Conservation (phyloP, 768 basidiomycete species). For the Hebeloma cylindrosporum region DNA sequence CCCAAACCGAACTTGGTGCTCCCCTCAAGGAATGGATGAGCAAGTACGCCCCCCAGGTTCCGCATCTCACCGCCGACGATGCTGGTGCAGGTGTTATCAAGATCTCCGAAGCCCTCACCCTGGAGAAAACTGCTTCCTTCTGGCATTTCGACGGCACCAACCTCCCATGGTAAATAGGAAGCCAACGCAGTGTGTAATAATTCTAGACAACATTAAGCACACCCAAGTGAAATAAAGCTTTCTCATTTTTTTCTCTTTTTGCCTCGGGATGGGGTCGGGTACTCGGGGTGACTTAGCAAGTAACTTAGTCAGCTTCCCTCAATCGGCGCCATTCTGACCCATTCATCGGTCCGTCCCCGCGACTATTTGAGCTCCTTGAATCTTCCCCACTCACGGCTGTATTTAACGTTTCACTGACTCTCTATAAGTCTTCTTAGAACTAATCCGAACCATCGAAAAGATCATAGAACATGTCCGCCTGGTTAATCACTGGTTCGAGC, state of each 20-base stretch:
- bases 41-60: conserved; percentile 20
- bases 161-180: conserved; percentile 14
- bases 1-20: conserved; percentile 21
- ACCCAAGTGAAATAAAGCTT: too few relatives aligned
- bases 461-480: neutral
- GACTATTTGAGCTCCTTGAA: too few relatives aligned
- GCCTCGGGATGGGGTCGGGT: too few relatives aligned
- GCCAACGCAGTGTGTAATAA: too few relatives aligned
- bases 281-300: too few relatives aligned
- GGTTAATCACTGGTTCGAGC: conserved; percentile 1
- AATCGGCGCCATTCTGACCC: too few relatives aligned
- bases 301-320: too few relatives aligned
- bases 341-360: too few relatives aligned
- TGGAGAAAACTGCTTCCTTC: conserved; percentile 15
- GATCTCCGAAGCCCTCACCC: conserved; percentile 12
- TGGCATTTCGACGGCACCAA: conserved; percentile 15
- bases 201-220: too few relatives aligned
- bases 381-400: too few relatives aligned
- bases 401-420: too few relatives aligned
- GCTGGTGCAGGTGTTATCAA: conserved; percentile 18
- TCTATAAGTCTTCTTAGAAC: neutral
- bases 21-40: conserved; percentile 22
- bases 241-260: too few relatives aligned
- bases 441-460: neutral
- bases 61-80: conserved; percentile 19